Conservation (phyloP, 2,329 filamentous ascomycete genomes). For the Claviceps quebecensis region DNA sequence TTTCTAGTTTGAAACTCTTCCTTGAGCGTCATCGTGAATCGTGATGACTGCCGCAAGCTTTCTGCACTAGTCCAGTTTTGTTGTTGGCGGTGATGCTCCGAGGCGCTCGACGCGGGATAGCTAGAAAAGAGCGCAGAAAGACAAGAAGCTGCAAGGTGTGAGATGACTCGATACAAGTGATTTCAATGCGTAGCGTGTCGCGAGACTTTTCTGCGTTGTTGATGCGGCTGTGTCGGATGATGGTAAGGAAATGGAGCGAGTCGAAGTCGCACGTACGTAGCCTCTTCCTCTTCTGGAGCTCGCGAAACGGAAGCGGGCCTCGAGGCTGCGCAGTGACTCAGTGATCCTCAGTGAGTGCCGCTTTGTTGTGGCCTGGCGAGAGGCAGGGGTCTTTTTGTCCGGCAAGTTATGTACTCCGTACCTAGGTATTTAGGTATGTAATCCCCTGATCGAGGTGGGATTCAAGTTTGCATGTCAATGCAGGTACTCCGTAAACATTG, state of each 20-base stretch:
- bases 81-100: not conserved
- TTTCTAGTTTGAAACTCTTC: conserved; percentile 61
- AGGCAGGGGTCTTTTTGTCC: not conserved
- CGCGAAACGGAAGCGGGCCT: conserved; percentile 2
- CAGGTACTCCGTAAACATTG: too few relatives aligned
- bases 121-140: not conserved
- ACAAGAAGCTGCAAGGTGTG: not conserved
- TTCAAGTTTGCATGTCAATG: too few relatives aligned
- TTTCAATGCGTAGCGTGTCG: conserved; percentile 1
- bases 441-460: too few relatives aligned
- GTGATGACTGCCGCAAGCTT: conserved; percentile 21
- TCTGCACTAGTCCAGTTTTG: not conserved
- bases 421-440: too few relatives aligned
- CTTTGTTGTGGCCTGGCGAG: conserved; percentile 4
- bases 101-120: conserved; percentile 1
- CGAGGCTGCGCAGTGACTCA: conserved; percentile 7
- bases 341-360: not conserved
- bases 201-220: conserved; percentile 7
- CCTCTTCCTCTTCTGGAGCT: conserved; percentile 11
- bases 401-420: not conserved
- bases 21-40: conserved; percentile 56
- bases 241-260: conserved; percentile 7
- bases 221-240: conserved; percentile 10
- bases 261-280: conserved; percentile 13
- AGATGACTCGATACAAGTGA: not conserved